Percentiles rank a stretch among this genome's conserved stretches.
phyloP scores from a whole-genome alignment of 2,329 filamentous ascomycete genomes.

The Stemphylium vesicarium region DNA sequence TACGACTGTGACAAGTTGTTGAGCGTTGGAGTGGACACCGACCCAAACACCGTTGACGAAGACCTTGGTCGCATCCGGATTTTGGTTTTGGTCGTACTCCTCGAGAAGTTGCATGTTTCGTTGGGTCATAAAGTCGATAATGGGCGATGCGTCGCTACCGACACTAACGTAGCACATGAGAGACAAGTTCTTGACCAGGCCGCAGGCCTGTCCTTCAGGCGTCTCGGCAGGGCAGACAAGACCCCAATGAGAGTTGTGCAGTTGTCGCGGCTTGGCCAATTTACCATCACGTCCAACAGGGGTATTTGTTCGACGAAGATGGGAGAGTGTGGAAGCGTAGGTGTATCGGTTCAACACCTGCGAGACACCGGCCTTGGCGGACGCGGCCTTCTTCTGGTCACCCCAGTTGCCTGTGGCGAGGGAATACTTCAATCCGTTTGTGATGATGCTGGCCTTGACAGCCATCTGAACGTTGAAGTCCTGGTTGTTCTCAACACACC shows the following conservation, averaged over 20 bases:
- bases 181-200: conserved; percentile 95
- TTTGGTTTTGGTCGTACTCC: conserved; percentile 73
- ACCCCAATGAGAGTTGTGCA: conserved; percentile 99
- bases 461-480: conserved; percentile 92
- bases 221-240: conserved; percentile 97
- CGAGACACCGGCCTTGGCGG: conserved; percentile 93
- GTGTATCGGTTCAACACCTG: conserved; percentile 98
- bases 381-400: conserved; percentile 97
- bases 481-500: conserved; percentile 85
- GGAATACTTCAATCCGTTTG: conserved; percentile 94
- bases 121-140: conserved; percentile 94
- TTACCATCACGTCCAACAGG: conserved; percentile 98
- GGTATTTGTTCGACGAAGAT: conserved; percentile 96
- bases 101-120: conserved; percentile 96
- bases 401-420: conserved; percentile 98
- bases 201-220: conserved; percentile 97
- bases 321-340: conserved; percentile 93
- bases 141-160: conserved; percentile 86
- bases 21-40: conserved; percentile 88
- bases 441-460: conserved; percentile 88
- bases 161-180: conserved; percentile 99
- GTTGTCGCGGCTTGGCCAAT: conserved; percentile 94
- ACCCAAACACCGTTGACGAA: conserved; percentile 99
- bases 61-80: conserved; percentile 93
- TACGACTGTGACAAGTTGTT: conserved; percentile 80